Evolutionary conservation across 176 grass and related monocot genomes (phyloP).

Genomic region (Eremochloa ophiuroides): DNA sequence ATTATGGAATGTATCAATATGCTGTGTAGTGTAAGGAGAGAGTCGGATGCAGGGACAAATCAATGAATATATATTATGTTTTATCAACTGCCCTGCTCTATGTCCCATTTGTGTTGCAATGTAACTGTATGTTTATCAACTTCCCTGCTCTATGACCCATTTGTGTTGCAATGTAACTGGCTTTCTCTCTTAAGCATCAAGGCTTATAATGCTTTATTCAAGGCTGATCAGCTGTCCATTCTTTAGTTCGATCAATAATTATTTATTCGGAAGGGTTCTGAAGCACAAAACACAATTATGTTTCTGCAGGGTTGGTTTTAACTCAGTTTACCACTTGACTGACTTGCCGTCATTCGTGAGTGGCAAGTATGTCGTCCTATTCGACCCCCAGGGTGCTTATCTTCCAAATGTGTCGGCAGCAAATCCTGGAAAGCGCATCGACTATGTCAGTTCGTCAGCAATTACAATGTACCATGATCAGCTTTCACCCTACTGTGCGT

Average conservation of each 20-base stretch:
- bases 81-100: background rate
- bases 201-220: background rate
- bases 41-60: background rate
- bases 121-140: background rate
- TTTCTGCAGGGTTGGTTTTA: conserved; percentile 86
- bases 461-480: conserved; percentile 68
- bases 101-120: background rate
- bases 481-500: conserved; percentile 71
- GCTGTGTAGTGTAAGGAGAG: background rate
- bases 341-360: conserved; percentile 95
- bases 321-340: conserved; percentile 96
- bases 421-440: conserved; percentile 95
- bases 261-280: background rate
- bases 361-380: conserved; percentile 89
- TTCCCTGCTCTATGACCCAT: background rate
- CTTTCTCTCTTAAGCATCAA: background rate
- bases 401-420: conserved; percentile 82
- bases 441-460: conserved; percentile 86
- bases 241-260: background rate
- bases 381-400: conserved; percentile 90
- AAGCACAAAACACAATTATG: background rate
- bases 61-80: background rate
- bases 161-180: background rate
- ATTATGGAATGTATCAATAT: background rate
- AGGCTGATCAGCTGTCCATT: background rate